Conservation (phyloP, 73 alveolate genomes). For the Paramecium primaurelia region DNA sequence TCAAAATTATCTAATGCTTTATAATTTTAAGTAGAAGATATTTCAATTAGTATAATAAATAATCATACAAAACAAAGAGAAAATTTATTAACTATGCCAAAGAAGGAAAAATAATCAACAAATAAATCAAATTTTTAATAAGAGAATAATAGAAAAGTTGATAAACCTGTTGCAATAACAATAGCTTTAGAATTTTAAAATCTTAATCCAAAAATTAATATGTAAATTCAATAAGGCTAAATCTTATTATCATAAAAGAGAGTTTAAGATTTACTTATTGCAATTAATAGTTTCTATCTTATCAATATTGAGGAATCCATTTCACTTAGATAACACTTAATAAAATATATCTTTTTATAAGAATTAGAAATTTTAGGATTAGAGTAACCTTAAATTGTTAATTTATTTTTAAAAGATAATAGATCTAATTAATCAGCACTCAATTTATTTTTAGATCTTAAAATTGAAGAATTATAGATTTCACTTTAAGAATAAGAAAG, state of each 20-base stretch:
- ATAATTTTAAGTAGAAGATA: background rate
- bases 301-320: background rate
- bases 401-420: background rate
- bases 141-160: background rate
- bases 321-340: background rate
- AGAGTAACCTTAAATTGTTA: background rate
- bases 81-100: conserved; percentile 12
- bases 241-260: background rate
- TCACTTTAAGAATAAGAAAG: background rate
- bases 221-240: background rate
- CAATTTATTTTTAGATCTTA: background rate
- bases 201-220: background rate
- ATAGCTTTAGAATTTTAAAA: background rate
- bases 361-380: background rate
- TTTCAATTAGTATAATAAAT: background rate
- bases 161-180: conserved; percentile 9
- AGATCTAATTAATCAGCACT: background rate
- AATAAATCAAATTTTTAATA: background rate
- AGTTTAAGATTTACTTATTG: background rate
- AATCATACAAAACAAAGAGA: background rate
- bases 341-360: background rate
- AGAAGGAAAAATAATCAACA: background rate
- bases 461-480: background rate
- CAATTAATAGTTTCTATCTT: background rate
- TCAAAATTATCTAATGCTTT: background rate